phyloP scores from a whole-genome alignment of 2,329 filamentous ascomycete genomes.

The Capronia epimyces region DNA sequence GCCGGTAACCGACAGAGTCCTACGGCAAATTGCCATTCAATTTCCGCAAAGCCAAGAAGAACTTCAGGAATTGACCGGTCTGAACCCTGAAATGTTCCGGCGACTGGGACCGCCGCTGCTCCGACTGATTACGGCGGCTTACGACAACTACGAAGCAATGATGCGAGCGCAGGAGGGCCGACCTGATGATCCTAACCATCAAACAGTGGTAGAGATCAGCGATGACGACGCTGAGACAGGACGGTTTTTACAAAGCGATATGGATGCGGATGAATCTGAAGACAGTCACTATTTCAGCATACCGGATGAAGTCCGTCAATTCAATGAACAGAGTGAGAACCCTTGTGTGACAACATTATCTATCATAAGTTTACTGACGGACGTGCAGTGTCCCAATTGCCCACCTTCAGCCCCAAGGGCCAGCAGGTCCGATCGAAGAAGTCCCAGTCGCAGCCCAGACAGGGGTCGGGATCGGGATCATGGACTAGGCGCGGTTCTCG shows the following conservation, averaged over 20 bases:
- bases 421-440: slow-evolving; percentile 7
- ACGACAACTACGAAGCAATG: slow-evolving; percentile 40
- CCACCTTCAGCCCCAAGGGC: slow-evolving; percentile 6
- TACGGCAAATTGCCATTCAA: slow-evolving; percentile 46
- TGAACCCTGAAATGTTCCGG: slow-evolving; percentile 43
- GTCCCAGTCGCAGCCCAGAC: too few relatives aligned
- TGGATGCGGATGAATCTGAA: slow-evolving; percentile 23
- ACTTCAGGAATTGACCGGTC: slow-evolving; percentile 38
- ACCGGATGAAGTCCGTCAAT: slow-evolving; percentile 18
- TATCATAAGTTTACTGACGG: slow-evolving; percentile 7
- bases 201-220: slow-evolving; percentile 44
- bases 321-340: slow-evolving; percentile 26
- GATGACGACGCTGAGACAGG: slow-evolving; percentile 34
- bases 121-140: slow-evolving; percentile 38
- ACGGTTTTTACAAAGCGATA: slow-evolving; percentile 31
- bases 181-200: slow-evolving; percentile 47
- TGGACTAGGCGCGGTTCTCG: slow-evolving; percentile 8
- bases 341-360: neutral
- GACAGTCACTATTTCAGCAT: slow-evolving; percentile 29
- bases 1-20: slow-evolving; percentile 43
- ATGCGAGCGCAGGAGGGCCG: slow-evolving; percentile 38
- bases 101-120: slow-evolving; percentile 42
- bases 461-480: slow-evolving; percentile 3
- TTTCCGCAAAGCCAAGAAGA: slow-evolving; percentile 42
- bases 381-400: slow-evolving; percentile 25